Base-by-base conservation (phyloP, 805 yeast genomes). In the Soucietia sequanensis region DNA sequence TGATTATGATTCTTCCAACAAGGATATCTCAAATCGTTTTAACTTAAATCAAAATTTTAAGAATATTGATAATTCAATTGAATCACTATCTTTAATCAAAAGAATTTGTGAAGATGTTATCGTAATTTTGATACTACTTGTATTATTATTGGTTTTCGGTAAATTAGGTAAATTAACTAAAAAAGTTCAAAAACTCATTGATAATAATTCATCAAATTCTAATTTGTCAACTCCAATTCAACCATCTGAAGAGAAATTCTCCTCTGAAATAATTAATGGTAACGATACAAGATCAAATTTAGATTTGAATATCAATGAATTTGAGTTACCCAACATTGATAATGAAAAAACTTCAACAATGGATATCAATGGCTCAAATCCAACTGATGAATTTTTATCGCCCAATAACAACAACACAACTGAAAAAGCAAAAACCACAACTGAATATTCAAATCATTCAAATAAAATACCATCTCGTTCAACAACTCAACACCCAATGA, bases 31-130 rank as follows among this genome's bases (percentile, higher is more conserved):
- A 12, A 29, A 13, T 12, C 27, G 15, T 13, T 34, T 22, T 28
- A 15, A 12, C 20, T 30, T 26, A 7, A 21, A 21, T 4, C 20
- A 16, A 22, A n/a, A n/a, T n/a, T n/a, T n/a, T n/a, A n/a, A n/a
- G n/a, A 34, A 22, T 16, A 27, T 32, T 5, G 27, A 32, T 5
- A 21, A 11, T 11, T 26, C 30, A 2, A 33, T 26, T 13, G 35
- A 31, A 22, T 32, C 47, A 2, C 33, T 44, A 3, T 38, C 34
- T 13, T 27, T 66, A 5, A 22, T 55, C 6, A 42, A 43, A 11
- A 52, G 76, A 38, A 51, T 70, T 4, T 49, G 70, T 34, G 83
- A 78, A 45, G 80, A 77, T 45, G 59, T 75, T n/a, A 44, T 70
- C 4, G 74, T 75, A 12, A 64, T 78, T 6, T 32, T 62, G 4